Base-by-base conservation (phyloP, 306 rosid genomes). In the Acacia crassicarpa region DNA sequence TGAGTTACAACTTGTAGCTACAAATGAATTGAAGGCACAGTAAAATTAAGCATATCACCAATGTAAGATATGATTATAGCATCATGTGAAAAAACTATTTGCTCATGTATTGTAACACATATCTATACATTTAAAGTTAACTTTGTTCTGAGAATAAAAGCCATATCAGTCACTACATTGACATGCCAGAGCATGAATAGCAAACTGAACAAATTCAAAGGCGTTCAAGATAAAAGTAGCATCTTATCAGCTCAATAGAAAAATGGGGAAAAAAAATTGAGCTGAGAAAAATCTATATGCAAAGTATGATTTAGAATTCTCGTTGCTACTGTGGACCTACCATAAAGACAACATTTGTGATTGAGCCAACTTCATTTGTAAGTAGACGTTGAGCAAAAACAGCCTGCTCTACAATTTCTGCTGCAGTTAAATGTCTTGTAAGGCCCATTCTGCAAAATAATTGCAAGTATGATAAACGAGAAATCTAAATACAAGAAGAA, bases 361-460 rank as follows among this genome's bases (percentile, higher is more conserved):
- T 93, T 32, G 86, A 85, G 65, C 98, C 98, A 82, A 95, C 93
- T 88, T 95, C 97, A 82, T 85, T 73, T 13, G 97, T 89, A 67
- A 95, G 92, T 78, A 95, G 67, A 73, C 91, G 89, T 81, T 92
- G 87, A 1, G 95, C 94, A 89, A 88, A 90, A 61, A 90, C 98
- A 17, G 97, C 95, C 84, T 93, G 98, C 85, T 95, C 98, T 44
- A 93, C 97, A 72, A 95, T 95, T 89, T 95, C 98, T 66, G 95
- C 98, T 12, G 97, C 87, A 75, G 95, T 90, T 49, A 95, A 91
- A 83, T 93, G 91, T 80, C 98, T 90, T 82, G 80, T 87, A 59
- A 95, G 88, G 80, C 97, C 98, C 98, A 95, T 95, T 93, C 98
- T 95, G 91, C 72, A 86, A 86, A 82, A 82, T 74, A 48, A 74